A percentile compares a stretch with the other conserved stretches of the same genome.
Evolutionary conservation across 2,329 filamentous ascomycete genomes (phyloP).

Genomic region (Colletotrichum sidae): DNA sequence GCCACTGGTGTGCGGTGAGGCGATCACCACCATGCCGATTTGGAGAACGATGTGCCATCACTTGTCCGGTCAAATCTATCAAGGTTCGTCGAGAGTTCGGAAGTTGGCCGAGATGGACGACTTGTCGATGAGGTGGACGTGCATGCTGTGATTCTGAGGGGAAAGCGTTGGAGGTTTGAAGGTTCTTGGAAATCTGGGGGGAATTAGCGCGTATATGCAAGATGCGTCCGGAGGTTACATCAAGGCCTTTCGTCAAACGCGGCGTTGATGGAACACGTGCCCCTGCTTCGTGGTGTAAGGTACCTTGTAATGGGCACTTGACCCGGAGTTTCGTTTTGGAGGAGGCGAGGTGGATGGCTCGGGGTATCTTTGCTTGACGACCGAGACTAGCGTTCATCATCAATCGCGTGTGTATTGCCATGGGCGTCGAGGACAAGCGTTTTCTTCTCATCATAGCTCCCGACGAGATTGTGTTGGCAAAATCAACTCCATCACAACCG

Average conservation of each 20-base stretch:
- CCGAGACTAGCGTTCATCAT: not conserved
- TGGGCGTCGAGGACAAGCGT: no score
- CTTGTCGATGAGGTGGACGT: not conserved
- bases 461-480: slow-evolving; percentile 8
- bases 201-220: slow-evolving; percentile 30
- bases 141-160: not conserved
- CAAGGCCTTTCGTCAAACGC: no score
- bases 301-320: no score
- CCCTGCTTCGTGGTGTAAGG: no score
- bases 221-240: slow-evolving; percentile 34
- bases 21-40: no score
- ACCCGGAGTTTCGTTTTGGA: not conserved
- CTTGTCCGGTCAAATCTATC: not conserved
- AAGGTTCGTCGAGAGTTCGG: not conserved
- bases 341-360: not conserved
- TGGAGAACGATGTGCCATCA: no score
- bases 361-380: slow-evolving; percentile 16
- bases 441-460: no score
- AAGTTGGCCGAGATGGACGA: slow-evolving; percentile 1
- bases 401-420: not conserved
- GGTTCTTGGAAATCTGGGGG: slow-evolving; percentile 25
- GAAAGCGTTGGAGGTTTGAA: slow-evolving; percentile 5
- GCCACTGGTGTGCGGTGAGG: no score
- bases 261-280: not conserved
- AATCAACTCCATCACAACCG: slow-evolving; percentile 4